Evolutionary conservation across 148 eudicot species (phyloP).

Genomic region (Silene conica): DNA sequence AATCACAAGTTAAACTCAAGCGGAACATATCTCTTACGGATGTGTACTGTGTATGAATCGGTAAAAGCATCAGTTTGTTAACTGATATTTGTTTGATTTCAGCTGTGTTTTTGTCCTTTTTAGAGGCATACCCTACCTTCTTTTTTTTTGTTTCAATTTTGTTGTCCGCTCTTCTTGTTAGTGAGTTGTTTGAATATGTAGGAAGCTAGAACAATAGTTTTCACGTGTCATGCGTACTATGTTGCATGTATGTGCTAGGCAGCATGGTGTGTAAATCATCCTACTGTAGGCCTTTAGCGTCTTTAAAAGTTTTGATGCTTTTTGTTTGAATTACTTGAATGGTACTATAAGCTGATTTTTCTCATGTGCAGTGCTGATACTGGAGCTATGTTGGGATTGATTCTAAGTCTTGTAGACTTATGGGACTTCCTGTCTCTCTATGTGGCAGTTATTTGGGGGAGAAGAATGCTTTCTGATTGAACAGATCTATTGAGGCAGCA

Average conservation of each 20-base stretch:
- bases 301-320: neutral
- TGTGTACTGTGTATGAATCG: no score
- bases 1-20: no score
- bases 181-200: neutral
- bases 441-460: neutral
- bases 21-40: no score
- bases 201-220: neutral
- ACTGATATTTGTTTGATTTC: neutral
- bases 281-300: neutral
- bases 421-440: neutral
- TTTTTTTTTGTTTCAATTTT: neutral
- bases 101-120: neutral
- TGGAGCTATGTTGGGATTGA: neutral
- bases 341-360: neutral
- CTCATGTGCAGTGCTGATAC: neutral
- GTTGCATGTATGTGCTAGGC: neutral
- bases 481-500: neutral
- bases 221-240: neutral
- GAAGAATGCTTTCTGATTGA: neutral
- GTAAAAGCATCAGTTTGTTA: no score
- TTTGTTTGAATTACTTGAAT: neutral
- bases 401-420: neutral
- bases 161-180: neutral
- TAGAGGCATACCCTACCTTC: neutral
- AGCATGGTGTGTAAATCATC: neutral